Conservation (phyloP, 2,329 filamentous ascomycete species). For the Chaetomium globosum region DNA sequence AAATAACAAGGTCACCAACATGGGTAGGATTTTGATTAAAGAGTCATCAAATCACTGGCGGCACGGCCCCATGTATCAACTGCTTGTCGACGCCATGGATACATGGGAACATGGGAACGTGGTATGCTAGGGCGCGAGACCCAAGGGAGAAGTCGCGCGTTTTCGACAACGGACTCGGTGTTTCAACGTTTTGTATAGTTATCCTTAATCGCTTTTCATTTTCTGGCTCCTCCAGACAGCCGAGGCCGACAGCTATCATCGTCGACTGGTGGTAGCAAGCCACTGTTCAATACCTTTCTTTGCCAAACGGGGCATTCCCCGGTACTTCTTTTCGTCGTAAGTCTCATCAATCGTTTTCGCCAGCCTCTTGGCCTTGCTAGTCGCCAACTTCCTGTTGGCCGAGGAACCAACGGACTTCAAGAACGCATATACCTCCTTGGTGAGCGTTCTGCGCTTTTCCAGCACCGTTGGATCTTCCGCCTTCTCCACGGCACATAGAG, state of each 20-base stretch:
- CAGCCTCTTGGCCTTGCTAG: slow-evolving; percentile 7
- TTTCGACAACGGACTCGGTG: no score
- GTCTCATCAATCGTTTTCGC: slow-evolving; percentile 13
- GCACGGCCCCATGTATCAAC: no score
- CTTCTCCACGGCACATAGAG: slow-evolving; percentile 16
- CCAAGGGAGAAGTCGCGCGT: no score
- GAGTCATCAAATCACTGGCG: no score
- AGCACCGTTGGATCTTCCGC: neutral
- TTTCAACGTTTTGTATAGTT: no score
- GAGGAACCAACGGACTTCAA: neutral
- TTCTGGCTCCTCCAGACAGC: neutral
- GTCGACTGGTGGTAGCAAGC: slow-evolving; percentile 1
- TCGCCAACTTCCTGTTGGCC: neutral
- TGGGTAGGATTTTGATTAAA: no score
- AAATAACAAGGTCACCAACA: no score
- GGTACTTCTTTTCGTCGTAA: slow-evolving; percentile 21
- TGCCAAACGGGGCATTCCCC: slow-evolving; percentile 17
- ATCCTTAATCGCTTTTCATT: no score
- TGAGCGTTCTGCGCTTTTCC: slow-evolving; percentile 3
- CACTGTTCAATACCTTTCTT: slow-evolving; percentile 4
- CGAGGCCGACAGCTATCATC: neutral
- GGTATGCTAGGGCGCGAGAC: no score
- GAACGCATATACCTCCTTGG: slow-evolving; percentile 8
- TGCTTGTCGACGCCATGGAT: no score
- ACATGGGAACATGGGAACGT: no score